Base-by-base conservation (phyloP, 345 rosid genomes). In the Aquilaria malaccensis region DNA sequence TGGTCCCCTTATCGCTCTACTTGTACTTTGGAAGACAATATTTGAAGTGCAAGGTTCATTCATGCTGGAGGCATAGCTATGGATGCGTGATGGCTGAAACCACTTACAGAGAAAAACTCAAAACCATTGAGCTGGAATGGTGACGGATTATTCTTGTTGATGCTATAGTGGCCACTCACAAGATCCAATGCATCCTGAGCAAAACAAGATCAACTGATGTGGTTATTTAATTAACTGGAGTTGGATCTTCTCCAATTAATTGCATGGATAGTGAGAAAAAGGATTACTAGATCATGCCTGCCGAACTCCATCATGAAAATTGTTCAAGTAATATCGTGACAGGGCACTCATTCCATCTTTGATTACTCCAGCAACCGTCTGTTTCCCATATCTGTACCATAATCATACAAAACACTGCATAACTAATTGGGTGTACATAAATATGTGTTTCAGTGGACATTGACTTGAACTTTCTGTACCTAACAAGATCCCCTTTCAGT, bases 171-270 rank as follows among this genome's bases (percentile, higher is more conserved):
- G 50, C 98, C 98, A 58, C 98, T 93, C 47, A 93, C 69, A 64
- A 93, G 97, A 76, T 93, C 98, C 77, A 89, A 70, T 53, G 98
- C 96, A 60, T 93, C 98, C 98, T 93, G 83, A 58, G 71, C 69
- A 66, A 50, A 50, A 59, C 22, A 52, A 56, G 65, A 13, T 22
- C 56, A 15, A 46, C 56, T 61, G 43, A 13, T 7, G 9, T 50
- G n/a, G 45, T 52, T 64, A 15, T 46, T 15, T 43, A 13, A 68
- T 3, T 13, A 7, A n/a, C 22, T 33, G 45, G 41, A 45, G 33
- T 15, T 13, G 5, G 12, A 43, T 37, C 32, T 45, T 13, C 32
- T 51, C 43, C 32, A 53, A 37, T 37, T 9, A 37, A 37, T 41
- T 48, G 13, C 33, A 51, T 41, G 13, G 50, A 52, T 11, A 15